Percentiles rank a stretch among this genome's conserved stretches.
Conservation (phyloP, 495 filamentous ascomycete species). For the Trichoderma virens region DNA sequence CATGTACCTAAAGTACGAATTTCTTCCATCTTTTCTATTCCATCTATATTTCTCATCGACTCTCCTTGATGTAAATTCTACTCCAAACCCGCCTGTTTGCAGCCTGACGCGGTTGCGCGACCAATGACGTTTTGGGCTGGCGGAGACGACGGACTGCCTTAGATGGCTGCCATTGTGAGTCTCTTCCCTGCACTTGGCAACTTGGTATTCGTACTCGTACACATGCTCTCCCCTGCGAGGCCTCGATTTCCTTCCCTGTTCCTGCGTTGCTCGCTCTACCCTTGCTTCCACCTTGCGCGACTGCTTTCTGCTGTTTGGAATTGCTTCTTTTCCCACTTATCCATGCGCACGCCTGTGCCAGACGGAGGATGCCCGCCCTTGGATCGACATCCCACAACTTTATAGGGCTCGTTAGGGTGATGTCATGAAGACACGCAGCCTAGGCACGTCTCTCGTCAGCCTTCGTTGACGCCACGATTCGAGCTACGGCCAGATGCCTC, state of each 20-base stretch:
- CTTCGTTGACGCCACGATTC: not conserved
- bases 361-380: not conserved
- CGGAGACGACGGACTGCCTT: constrained; percentile 9
- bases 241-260: not conserved
- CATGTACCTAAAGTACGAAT: not conserved
- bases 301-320: not conserved
- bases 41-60: not conserved
- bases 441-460: not conserved
- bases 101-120: not conserved
- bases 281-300: not conserved
- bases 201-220: no score
- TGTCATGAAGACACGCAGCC: not conserved
- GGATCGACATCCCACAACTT: not conserved
- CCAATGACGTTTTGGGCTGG: constrained; percentile 11
- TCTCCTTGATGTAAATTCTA: not conserved
- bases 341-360: not conserved
- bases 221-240: not conserved
- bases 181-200: no score
- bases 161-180: constrained; percentile 13
- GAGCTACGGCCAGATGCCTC: not conserved
- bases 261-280: not conserved
- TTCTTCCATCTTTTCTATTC: not conserved
- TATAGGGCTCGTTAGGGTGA: constrained; percentile 1
- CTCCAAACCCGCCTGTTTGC: not conserved
- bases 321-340: not conserved